Evolutionary conservation across 2,329 filamentous ascomycete species (phyloP).

Genomic region (Hypoxylon sp.): DNA sequence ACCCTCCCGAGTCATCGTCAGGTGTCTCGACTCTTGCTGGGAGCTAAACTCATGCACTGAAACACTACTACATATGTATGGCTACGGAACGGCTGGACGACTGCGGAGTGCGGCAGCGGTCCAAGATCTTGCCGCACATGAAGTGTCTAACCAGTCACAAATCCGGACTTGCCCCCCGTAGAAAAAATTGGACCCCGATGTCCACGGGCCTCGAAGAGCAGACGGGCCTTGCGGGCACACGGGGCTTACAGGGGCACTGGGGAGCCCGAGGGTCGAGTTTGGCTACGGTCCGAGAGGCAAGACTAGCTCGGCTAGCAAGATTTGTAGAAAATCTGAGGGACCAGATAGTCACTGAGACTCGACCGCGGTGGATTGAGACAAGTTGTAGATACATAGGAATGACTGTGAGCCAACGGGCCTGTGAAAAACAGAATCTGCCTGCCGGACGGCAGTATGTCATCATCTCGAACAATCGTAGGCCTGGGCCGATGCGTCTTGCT

Average conservation of each 20-base stretch:
- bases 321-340: not conserved
- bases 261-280: too few species aligned
- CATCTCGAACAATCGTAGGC: conserved; percentile 8
- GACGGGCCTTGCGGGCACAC: too few species aligned
- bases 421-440: not conserved
- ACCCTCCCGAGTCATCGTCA: conserved; percentile 14
- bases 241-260: too few species aligned
- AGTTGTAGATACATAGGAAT: not conserved
- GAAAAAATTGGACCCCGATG: not conserved
- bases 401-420: not conserved
- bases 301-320: too few species aligned
- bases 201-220: too few species aligned
- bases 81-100: conserved; percentile 5
- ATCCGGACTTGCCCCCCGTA: not conserved
- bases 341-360: not conserved
- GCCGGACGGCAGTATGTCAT: not conserved
- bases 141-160: not conserved
- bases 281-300: too few species aligned
- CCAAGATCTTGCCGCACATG: conserved; percentile 18
- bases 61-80: not conserved
- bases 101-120: conserved; percentile 17
- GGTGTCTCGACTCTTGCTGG: not conserved
- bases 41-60: conserved; percentile 1
- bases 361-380: not conserved
- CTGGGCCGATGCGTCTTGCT: conserved; percentile 5